These are phyloP conservation scores for Penicillium odoratum DNA, from an alignment of 495 filamentous ascomycete genomes.

Conservation along the genomic window DNA sequence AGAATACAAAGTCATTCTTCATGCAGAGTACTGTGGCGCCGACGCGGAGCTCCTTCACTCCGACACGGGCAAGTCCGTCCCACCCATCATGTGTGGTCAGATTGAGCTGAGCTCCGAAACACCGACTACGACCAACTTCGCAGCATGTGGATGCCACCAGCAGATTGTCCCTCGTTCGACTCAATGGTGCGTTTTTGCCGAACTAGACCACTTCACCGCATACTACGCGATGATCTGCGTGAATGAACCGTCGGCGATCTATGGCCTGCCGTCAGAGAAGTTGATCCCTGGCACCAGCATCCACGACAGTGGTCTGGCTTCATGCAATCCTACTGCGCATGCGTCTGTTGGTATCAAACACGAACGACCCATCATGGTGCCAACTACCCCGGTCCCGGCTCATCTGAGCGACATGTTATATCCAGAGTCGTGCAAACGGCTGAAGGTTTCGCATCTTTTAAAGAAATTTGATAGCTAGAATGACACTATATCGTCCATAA, in stretches of 20 bases:
- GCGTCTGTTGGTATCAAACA: neutral
- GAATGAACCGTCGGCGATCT: neutral
- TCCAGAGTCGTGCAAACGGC: neutral
- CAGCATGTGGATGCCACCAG: neutral
- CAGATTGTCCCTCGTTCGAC: neutral
- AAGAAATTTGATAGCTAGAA: neutral
- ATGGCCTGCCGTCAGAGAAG: neutral
- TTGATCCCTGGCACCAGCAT: neutral
- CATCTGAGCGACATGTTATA: neutral
- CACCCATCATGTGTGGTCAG: neutral
- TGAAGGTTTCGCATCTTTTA: neutral
- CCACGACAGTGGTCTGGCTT: neutral
- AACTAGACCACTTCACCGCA: neutral
- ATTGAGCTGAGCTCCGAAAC: neutral
- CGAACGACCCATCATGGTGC: neutral
- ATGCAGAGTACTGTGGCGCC: neutral
- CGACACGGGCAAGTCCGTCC: neutral
- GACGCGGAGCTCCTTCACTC: neutral
- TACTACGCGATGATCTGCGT: neutral
- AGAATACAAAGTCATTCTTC: neutral
- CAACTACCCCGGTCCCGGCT: neutral
- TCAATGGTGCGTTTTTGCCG: neutral
- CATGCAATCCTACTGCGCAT: neutral
- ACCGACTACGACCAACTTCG: neutral
- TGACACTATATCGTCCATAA: neutral